phyloP scores from a whole-genome alignment of 1,284 basidiomycete genomes.

The Wallemia mellicola region DNA sequence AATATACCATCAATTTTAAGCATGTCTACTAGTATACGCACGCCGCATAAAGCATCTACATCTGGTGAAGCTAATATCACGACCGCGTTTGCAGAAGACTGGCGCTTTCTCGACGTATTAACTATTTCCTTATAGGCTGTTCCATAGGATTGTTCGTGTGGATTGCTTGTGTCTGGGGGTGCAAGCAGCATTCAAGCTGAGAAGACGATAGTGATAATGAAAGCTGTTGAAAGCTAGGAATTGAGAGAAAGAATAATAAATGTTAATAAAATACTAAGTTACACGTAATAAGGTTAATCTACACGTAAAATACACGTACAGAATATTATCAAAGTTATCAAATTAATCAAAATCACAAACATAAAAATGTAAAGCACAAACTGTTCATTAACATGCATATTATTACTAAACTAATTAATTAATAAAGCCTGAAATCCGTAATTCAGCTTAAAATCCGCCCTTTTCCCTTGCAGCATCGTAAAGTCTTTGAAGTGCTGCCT shows the following conservation, averaged over 20 bases:
- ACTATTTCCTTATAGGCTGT: background rate
- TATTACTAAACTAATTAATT: too few relatives aligned
- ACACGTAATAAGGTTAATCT: too few relatives aligned
- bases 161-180: background rate
- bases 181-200: background rate
- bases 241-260: background rate
- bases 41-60: conserved; percentile 66
- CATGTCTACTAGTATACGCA: conserved; percentile 19
- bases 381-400: too few relatives aligned
- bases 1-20: conserved; percentile 12
- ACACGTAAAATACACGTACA: too few relatives aligned
- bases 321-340: too few relatives aligned
- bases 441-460: background rate
- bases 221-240: background rate
- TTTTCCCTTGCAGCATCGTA: background rate
- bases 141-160: background rate
- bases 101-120: background rate
- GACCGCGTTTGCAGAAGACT: conserved; percentile 39
- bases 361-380: too few relatives aligned
- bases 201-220: background rate
- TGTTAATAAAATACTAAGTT: too few relatives aligned
- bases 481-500: background rate
- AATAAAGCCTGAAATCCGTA: background rate
- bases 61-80: conserved; percentile 62
- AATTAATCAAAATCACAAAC: too few relatives aligned